Evolutionary conservation across 371 early-diverging fungal species (phyloP), one percentile per base, ranked within the genome.

Genomic region (Coemansia sp.): DNA sequence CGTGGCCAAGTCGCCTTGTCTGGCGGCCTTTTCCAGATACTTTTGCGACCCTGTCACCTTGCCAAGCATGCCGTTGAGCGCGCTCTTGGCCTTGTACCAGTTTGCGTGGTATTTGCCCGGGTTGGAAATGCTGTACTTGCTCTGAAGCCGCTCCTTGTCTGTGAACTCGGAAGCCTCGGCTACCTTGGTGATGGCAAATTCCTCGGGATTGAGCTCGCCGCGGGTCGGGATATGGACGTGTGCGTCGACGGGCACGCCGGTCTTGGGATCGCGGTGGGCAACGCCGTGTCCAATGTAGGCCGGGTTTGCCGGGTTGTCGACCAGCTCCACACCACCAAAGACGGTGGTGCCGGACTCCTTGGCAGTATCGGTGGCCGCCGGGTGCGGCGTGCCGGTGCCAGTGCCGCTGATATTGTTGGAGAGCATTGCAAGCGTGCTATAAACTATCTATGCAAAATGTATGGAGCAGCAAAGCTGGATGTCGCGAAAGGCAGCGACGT

Each of bases 61-160:
- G 16, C 55, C 75, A 33, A 65, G 12, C 35, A 59, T 34, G 31
- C 59, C 51, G 41, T 66, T 61, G 16, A 61, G 16, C 33, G 38
- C 36, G 55, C 75, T 66, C 55, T 70, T 75, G 35, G 66, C 31
- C 57, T 42, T 65, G 66, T 61, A 75, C 72, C 72, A 75, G 58
- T 59, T 61, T 5, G 75, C 75, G n/a, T 75, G 75, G 49, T 75
- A 75, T 56, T 75, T 75, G 31, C 58, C 63, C 3, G 75, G 66
- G 1, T 31, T 66, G 33, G 47, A 12, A n/a, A 75, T 65, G 20
- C 62, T 66, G 54, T 62, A 75, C 43, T 59, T 59, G 63, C 53
- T 56, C 53, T 62, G 55, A 52, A 75, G 45, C 9, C 12, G 45
- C 14, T 61, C 57, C 26, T 38, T 31, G 5, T 66, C 41, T 2